Percentiles rank a stretch among this genome's conserved stretches.
These are phyloP conservation scores for Candida dubliniensis DNA, from an alignment of 1,139 yeast genomes.

Conservation along the genomic window DNA sequence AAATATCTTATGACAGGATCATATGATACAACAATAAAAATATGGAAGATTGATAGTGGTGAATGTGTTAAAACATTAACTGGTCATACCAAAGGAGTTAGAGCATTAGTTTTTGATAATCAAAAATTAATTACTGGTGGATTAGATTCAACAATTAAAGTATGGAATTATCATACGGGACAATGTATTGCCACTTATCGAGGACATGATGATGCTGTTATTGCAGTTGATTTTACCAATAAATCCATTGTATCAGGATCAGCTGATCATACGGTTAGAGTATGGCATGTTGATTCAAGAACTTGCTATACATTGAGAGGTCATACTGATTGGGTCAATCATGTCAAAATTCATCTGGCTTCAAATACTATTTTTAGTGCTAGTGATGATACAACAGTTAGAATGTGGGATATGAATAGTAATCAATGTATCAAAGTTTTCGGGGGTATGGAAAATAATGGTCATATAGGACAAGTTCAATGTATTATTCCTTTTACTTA, in stretches of 20 bases:
- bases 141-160: slow-evolving; percentile 84
- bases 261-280: slow-evolving; percentile 87
- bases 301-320: slow-evolving; percentile 92
- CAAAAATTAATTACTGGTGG: slow-evolving; percentile 91
- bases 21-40: slow-evolving; percentile 81
- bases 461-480: slow-evolving; percentile 87
- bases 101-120: slow-evolving; percentile 80
- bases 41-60: slow-evolving; percentile 86
- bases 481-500: slow-evolving; percentile 82
- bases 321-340: slow-evolving; percentile 88
- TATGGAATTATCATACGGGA: slow-evolving; percentile 95
- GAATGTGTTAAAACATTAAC: slow-evolving; percentile 70
- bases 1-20: slow-evolving; percentile 86
- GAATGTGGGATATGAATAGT: slow-evolving; percentile 90
- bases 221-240: slow-evolving; percentile 75
- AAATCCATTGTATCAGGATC: slow-evolving; percentile 90
- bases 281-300: slow-evolving; percentile 94
- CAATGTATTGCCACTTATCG: slow-evolving; percentile 90
- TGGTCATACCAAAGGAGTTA: slow-evolving; percentile 86
- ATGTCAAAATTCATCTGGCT: slow-evolving; percentile 80
- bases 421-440: slow-evolving; percentile 78
- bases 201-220: slow-evolving; percentile 87
- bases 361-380: slow-evolving; percentile 83
- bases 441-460: slow-evolving; percentile 68
- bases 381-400: slow-evolving; percentile 85